These are phyloP conservation scores for Nicotiana benthamiana DNA, from an alignment of 257 asterid genomes.

Conservation along the genomic window DNA sequence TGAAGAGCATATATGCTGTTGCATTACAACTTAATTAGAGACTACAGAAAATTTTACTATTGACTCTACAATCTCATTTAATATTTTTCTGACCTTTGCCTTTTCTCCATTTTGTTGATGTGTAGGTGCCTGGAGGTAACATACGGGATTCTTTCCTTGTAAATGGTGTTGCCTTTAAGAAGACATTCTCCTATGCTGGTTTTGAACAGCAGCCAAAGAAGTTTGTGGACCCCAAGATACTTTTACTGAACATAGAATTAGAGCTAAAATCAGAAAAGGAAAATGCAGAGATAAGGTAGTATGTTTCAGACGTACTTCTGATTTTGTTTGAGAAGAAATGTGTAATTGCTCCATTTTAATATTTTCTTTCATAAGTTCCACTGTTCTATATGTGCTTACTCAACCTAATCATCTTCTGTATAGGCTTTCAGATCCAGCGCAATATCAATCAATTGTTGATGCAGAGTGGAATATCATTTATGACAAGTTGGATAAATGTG, in stretches of 20 bases:
- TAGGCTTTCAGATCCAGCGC: conserved; percentile 83
- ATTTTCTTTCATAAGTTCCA: background rate
- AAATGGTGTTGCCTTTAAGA: conserved; percentile 95
- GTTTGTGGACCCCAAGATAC: conserved; percentile 70
- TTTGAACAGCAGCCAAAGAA: conserved; percentile 97
- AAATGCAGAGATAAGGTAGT: conserved; percentile 96
- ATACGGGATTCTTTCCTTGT: conserved; percentile 98
- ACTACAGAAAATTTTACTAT: background rate
- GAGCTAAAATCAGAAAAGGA: conserved; percentile 97
- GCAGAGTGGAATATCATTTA: conserved; percentile 96
- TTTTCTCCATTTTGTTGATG: conserved; percentile 7
- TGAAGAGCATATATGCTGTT: background rate
- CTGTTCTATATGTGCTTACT: conserved; percentile 8
- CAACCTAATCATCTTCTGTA: conserved; percentile 9
- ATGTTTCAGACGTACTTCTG: conserved; percentile 1
- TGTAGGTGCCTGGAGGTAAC: conserved; percentile 96
- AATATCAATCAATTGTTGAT: conserved; percentile 91
- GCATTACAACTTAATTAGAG: background rate
- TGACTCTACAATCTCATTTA: background rate
- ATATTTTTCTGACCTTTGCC: background rate
- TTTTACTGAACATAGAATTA: conserved; percentile 82
- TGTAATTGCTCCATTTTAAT: background rate
- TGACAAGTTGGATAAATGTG: conserved; percentile 88
- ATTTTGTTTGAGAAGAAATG: background rate
- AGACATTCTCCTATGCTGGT: conserved; percentile 99